A percentile compares a stretch with the other conserved stretches of the same genome.
Evolutionary conservation across 352 stramenopile genomes (phyloP).

Genomic region (Globisporangium polare): DNA sequence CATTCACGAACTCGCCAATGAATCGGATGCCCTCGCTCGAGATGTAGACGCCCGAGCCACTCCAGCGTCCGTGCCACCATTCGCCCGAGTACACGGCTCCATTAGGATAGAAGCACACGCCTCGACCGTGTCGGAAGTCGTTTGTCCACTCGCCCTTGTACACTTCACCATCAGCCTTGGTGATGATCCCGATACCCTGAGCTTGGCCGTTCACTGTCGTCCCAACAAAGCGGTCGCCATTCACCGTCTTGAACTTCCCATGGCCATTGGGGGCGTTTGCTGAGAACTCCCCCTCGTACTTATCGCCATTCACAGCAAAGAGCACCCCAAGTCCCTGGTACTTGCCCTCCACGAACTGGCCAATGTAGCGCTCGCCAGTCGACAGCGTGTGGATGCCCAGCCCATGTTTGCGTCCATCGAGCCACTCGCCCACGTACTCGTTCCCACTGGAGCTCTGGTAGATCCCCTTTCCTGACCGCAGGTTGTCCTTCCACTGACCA

Average conservation of each 20-base stretch:
- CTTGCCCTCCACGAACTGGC: conserved; percentile 76
- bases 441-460: conserved; percentile 52
- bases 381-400: conserved; percentile 68
- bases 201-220: conserved; percentile 55
- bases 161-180: conserved; percentile 79
- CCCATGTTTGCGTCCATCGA: conserved; percentile 73
- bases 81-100: conserved; percentile 66
- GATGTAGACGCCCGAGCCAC: conserved; percentile 57
- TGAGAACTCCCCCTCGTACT: conserved; percentile 73
- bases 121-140: conserved; percentile 57
- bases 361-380: conserved; percentile 84
- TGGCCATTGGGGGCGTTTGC: conserved; percentile 40
- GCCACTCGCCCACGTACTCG: conserved; percentile 75
- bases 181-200: conserved; percentile 74
- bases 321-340: conserved; percentile 71
- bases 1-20: conserved; percentile 54
- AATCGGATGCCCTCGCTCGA: conserved; percentile 68
- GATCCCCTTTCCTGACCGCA: conserved; percentile 64
- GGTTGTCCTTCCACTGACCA: conserved; percentile 73
- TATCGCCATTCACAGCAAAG: conserved; percentile 69
- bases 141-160: conserved; percentile 83
- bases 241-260: conserved; percentile 66
- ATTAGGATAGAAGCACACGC: conserved; percentile 76
- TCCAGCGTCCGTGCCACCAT: conserved; percentile 62
- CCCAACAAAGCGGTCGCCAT: conserved; percentile 65